These are phyloP conservation scores for Coccinonectria pachysandricola DNA, from an alignment of 2,329 filamentous ascomycete species.

Conservation along the genomic window DNA sequence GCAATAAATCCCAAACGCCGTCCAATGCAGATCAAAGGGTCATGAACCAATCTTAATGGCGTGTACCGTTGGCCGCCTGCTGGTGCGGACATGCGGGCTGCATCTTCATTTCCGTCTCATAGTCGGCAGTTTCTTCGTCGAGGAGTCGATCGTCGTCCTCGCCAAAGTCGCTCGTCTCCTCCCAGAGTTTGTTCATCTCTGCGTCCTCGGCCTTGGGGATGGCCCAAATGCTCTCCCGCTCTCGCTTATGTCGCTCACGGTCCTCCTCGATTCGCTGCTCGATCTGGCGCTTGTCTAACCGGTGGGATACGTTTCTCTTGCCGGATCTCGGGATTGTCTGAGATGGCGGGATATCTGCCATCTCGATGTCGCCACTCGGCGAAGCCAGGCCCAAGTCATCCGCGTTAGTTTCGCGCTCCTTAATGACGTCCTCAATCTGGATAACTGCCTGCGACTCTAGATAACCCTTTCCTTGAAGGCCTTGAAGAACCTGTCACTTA, in stretches of 20 bases:
- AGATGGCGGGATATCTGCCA: conserved; percentile 31
- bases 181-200: conserved; percentile 76
- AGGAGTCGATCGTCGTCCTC: conserved; percentile 76
- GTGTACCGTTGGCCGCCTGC: conserved; percentile 21
- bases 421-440: conserved; percentile 76
- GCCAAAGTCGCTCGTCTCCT: conserved; percentile 75
- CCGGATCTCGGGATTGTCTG: conserved; percentile 29
- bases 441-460: conserved; percentile 63
- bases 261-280: conserved; percentile 97
- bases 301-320: conserved; percentile 24
- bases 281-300: conserved; percentile 74
- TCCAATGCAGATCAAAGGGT: conserved; percentile 7
- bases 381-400: conserved; percentile 44
- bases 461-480: conserved; percentile 59
- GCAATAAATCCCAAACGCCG: conserved; percentile 19
- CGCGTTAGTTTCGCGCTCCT: conserved; percentile 60
- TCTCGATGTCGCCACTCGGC: conserved; percentile 33
- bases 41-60: conserved; percentile 10
- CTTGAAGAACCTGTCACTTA: conserved; percentile 49
- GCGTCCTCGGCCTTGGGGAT: conserved; percentile 51
- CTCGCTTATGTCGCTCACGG: conserved; percentile 82
- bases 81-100: conserved; percentile 30
- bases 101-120: conserved; percentile 31
- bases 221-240: conserved; percentile 90
- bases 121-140: conserved; percentile 57